A percentile compares a stretch with the other conserved stretches of the same genome.
These are phyloP conservation scores for Vinca major DNA, from an alignment of 305 asterid species.

Conservation along the genomic window DNA sequence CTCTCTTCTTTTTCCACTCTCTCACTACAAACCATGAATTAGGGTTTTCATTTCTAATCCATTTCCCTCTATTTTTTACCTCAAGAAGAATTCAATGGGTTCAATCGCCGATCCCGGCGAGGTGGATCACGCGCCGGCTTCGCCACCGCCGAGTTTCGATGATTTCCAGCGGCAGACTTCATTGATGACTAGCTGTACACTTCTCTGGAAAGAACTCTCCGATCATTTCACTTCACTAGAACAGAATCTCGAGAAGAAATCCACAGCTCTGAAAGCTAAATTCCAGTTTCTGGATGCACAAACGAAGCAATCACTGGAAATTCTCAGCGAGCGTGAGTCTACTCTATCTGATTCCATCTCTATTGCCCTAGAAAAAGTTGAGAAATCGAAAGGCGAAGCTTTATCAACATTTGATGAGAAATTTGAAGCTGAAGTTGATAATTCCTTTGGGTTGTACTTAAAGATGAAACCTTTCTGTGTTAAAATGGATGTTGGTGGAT, in stretches of 20 bases:
- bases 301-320: constrained; percentile 45
- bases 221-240: constrained; percentile 87
- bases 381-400: constrained; percentile 23
- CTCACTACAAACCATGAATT: constrained; percentile 20
- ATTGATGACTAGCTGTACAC: constrained; percentile 94
- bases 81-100: constrained; percentile 37
- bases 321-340: constrained; percentile 64
- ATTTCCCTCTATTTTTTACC: constrained; percentile 3
- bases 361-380: constrained; percentile 32
- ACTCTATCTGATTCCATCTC: constrained; percentile 52
- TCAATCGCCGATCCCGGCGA: constrained; percentile 94
- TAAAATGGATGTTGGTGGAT: constrained; percentile 54
- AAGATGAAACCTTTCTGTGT: constrained; percentile 47
- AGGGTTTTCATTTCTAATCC: constrained; percentile 19
- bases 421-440: constrained; percentile 46
- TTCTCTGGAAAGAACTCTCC: constrained; percentile 94
- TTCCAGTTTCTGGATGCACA: constrained; percentile 38
- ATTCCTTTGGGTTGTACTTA: constrained; percentile 50
- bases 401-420: constrained; percentile 7
- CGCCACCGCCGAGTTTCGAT: constrained; percentile 75
- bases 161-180: constrained; percentile 98
- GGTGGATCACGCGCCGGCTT: constrained; percentile 32
- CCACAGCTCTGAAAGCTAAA: constrained; percentile 55
- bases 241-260: constrained; percentile 60
- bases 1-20: constrained; percentile 20